Conservation (phyloP, 1,139 yeast species). For the Nakaseomyces kungkrabaensis region DNA sequence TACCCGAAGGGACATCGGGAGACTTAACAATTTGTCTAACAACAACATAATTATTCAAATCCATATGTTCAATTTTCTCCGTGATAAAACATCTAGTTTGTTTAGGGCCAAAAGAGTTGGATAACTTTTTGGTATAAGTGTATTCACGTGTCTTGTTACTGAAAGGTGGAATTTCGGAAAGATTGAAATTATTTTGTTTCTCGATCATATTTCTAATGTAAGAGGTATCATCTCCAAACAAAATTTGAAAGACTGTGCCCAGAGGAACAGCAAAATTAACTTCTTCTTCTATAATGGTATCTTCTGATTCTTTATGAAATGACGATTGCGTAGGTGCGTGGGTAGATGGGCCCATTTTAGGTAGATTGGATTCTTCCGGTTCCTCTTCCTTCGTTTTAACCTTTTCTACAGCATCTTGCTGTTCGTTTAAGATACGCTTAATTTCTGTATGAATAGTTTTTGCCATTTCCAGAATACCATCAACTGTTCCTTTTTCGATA, state of each 20-base stretch:
- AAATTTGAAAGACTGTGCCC: conserved; percentile 59
- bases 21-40: conserved; percentile 64
- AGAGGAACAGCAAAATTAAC: conserved; percentile 55
- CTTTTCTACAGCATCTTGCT: conserved; percentile 7
- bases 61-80: conserved; percentile 59
- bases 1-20: conserved; percentile 95
- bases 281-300: conserved; percentile 53
- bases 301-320: conserved; percentile 47
- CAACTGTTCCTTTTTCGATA: conserved; percentile 54
- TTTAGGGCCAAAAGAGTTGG: conserved; percentile 85
- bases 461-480: conserved; percentile 52
- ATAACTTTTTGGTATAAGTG: conserved; percentile 68
- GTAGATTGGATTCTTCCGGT: conserved; percentile 22
- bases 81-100: conserved; percentile 77
- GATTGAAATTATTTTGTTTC: conserved; percentile 63
- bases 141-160: conserved; percentile 44
- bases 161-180: conserved; percentile 49
- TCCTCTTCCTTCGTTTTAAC: conserved; percentile 16
- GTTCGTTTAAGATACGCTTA: conserved; percentile 17
- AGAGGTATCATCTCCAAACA: conserved; percentile 66
- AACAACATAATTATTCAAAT: conserved; percentile 45
- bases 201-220: conserved; percentile 47
- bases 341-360: conserved; percentile 43
- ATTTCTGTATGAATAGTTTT: conserved; percentile 38
- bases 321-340: conserved; percentile 46